Base-by-base conservation (phyloP, 1,139 yeast genomes). In the Kodamaea sp. region DNA sequence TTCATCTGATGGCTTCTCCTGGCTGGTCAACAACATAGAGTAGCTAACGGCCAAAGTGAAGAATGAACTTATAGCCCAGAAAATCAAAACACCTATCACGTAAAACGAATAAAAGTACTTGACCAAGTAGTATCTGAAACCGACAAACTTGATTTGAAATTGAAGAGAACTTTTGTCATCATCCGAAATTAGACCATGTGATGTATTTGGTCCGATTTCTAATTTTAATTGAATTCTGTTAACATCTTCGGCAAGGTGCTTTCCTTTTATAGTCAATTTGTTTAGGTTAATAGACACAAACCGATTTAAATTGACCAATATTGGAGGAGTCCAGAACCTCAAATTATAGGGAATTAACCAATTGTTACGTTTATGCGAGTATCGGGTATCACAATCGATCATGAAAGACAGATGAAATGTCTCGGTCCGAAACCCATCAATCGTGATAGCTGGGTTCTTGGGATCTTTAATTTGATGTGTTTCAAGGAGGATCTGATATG, bases 51-150 rank as follows among this genome's bases (percentile, higher is more conserved):
- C 11, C 12, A 61, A 21, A 29, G 68, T 56, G 21, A 59, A 39
- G 11, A 44, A 22, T 5, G 69, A 56, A 38, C 77, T 57, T 29
- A 65, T 37, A 11, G 41, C 35, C 81, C 85, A 81, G 43, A 81
- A 72, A 1, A 66, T 21, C 0, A 55, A 37, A 1, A 74, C 72
- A 1, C 87, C 88, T 7, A 73, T 24, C 1, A 73, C n/a, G 38
- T 78, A 69, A 32, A 76, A 68, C 0, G 64, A 35, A 11, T 61
- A 50, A 36, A 72, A 74, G 51, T 78, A 75, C 31, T 71, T 63
- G 35, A 70, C 73, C 52, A 83, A 52, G 40, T 78, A 73, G 53
- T 72, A 79, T 23, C 86, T 59, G 31, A 83, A 53, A 0, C 90
- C 90, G 2, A 33, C 38, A 25, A 31, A 41, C 21, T 38, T 42